phyloP scores from a whole-genome alignment of 495 filamentous ascomycete species.

The Parmelia sp. region DNA sequence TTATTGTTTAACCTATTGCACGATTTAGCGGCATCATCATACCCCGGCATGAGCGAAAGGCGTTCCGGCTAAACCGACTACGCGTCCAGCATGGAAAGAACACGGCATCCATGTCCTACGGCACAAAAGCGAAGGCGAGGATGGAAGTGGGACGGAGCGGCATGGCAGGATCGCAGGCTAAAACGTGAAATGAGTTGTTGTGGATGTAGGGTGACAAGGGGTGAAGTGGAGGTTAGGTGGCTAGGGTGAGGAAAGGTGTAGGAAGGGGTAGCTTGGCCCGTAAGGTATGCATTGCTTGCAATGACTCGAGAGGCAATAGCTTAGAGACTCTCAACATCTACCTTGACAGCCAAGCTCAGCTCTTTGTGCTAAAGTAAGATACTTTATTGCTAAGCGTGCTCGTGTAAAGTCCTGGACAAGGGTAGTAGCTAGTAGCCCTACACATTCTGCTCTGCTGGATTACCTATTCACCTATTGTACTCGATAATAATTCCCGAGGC shows the following conservation, averaged over 20 bases:
- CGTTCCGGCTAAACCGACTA: conserved; percentile 16
- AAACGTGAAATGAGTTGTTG: neutral
- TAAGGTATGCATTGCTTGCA: neutral
- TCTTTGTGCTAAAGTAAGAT: no score
- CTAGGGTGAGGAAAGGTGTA: neutral
- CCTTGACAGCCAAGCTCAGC: no score
- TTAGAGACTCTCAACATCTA: neutral
- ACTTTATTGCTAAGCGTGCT: neutral
- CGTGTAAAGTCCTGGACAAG: neutral
- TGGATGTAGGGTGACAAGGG: neutral
- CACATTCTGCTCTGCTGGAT: no score
- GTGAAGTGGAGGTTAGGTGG: neutral
- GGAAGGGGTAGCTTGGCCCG: neutral
- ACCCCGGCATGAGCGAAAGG: conserved; percentile 28
- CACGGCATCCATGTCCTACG: conserved; percentile 1
- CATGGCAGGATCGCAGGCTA: neutral
- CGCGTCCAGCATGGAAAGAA: conserved; percentile 6
- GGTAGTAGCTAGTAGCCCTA: neutral
- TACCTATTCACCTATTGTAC: no score
- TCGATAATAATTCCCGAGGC: no score
- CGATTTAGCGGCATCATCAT: conserved; percentile 29
- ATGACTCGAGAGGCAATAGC: neutral
- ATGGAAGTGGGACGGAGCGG: neutral
- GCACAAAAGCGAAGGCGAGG: conserved; percentile 7
- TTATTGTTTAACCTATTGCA: conserved; percentile 17